Base-by-base conservation (phyloP, 2,329 filamentous ascomycete species). In the Chaetomiaceae sp. region DNA sequence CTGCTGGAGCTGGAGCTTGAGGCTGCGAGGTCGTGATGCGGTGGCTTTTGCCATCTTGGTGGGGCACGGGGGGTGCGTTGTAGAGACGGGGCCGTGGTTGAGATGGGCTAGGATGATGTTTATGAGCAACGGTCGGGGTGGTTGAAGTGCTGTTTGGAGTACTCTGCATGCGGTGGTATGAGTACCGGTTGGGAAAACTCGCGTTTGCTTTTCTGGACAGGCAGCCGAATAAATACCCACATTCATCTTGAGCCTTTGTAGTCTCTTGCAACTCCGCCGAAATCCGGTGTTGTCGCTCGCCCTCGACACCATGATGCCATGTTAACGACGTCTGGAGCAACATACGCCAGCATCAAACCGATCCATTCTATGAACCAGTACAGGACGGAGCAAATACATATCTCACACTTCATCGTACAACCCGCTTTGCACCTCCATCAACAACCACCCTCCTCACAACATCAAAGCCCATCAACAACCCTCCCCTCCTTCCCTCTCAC, bases 1-100 rank as follows among this genome's bases (percentile, higher is more conserved):
- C 79, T 83, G 63, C 63, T 85, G 48, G 81, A 85, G 67, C 68
- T 84, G 42, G 81, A 84, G 65, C 67, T 85, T 30, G 81, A 85
- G 61, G 76, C 78, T 62, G 72, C 77, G 18, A 70, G 77, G 56
- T 83, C 80, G 54, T 83, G 12, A 47, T 29, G 14, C 19, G 14
- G 22, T 27, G 36, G n/a, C 2, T 32, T 11, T 15, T n/a, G n/a
- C n/a, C n/a, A n/a, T n/a, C 12, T 27, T 27, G n/a, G 10, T 27
- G n/a, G 9, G 6, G 10, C 14, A 19, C 14, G 18, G 14, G 11
- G 2, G 22, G 15, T 12, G 17, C 8, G 14, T 8, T 2, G 14
- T 15, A 36, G 12, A 32, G 24, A 6, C 14, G n/a, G 6, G n/a
- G 18, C 10, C 10, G 8, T 5, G 15, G 10, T 26, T 15, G 32